Evolutionary conservation across 768 basidiomycete genomes (phyloP).

Genomic region (Candolleomyces eurysporus): DNA sequence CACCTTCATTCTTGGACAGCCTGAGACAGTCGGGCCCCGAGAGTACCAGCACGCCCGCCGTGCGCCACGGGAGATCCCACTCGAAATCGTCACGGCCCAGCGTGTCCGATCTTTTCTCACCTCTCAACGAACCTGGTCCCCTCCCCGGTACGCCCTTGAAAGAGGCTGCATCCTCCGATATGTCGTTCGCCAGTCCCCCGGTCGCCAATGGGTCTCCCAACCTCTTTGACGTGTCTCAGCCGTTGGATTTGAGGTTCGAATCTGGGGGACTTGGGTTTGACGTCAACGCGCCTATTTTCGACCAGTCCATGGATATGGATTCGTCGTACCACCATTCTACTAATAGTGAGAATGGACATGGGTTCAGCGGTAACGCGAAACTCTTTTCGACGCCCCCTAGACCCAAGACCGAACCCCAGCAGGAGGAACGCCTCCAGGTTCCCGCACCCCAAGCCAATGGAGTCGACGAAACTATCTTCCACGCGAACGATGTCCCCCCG

Average conservation of each 20-base stretch:
- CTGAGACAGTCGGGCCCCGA: conserved; percentile 25
- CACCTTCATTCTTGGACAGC: conserved; percentile 29
- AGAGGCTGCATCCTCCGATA: conserved; percentile 22
- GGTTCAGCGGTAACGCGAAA: conserved; percentile 14
- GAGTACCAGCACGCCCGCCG: conserved; percentile 25
- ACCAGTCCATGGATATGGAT: conserved; percentile 32
- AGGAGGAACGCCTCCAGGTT: conserved; percentile 16
- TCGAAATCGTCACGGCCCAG: conserved; percentile 41
- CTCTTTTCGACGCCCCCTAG: conserved; percentile 46
- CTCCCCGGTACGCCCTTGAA: background rate
- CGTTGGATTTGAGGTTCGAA: conserved; percentile 51
- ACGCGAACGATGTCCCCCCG: conserved; percentile 37
- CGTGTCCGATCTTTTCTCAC: conserved; percentile 51
- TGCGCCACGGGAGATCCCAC: conserved; percentile 17
- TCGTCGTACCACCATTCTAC: conserved; percentile 31
- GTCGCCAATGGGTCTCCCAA: conserved; percentile 41
- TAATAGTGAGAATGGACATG: conserved; percentile 14
- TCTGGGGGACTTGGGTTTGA: conserved; percentile 43
- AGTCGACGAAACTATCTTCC: conserved; percentile 47
- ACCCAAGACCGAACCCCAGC: conserved; percentile 16
- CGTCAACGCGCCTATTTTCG: conserved; percentile 32
- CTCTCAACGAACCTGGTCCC: conserved; percentile 10
- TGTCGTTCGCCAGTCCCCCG: conserved; percentile 32
- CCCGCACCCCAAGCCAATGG: conserved; percentile 17
- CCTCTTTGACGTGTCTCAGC: conserved; percentile 57